Evolutionary conservation across 192 early-diverging fungal genomes (phyloP).

Genomic region (Physocladia obscura): DNA sequence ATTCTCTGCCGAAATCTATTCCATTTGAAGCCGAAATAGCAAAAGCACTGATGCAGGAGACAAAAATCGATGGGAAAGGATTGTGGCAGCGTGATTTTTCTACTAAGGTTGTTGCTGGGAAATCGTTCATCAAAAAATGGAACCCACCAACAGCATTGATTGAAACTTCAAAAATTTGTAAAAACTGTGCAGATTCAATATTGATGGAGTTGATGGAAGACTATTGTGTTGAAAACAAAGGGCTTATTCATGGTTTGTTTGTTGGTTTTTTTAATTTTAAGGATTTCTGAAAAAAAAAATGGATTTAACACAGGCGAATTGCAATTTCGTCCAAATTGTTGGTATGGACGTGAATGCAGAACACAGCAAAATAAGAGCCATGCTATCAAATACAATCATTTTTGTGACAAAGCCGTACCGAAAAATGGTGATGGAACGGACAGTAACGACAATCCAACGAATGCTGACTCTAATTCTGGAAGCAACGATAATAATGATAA

Average conservation of each 20-base stretch:
- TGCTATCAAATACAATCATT: slow-evolving; percentile 22
- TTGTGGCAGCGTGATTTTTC: slow-evolving; percentile 22
- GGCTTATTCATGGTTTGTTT: background rate
- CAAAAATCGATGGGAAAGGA: background rate
- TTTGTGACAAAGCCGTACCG: slow-evolving; percentile 9
- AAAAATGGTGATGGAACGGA: background rate
- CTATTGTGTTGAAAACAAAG: background rate
- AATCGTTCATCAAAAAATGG: slow-evolving; percentile 8
- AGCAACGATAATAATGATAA: background rate
- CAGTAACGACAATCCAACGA: no score
- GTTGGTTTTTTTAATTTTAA: background rate
- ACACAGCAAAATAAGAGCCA: slow-evolving; percentile 16
- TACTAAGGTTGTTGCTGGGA: background rate
- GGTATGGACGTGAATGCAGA: slow-evolving; percentile 30
- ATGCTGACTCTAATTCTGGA: background rate
- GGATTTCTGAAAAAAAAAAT: background rate
- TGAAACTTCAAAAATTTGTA: slow-evolving; percentile 22
- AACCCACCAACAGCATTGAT: slow-evolving; percentile 16
- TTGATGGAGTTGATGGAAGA: slow-evolving; percentile 26
- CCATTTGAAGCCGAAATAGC: slow-evolving; percentile 21
- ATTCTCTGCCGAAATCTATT: background rate
- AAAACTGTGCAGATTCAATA: slow-evolving; percentile 21
- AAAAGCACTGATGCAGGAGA: background rate
- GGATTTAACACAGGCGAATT: slow-evolving; percentile 8
- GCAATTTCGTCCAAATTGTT: slow-evolving; percentile 25